Evolutionary conservation across 192 early-diverging fungal species (phyloP), one percentile per base, ranked within the genome.

Genomic region (Linnemannia schmuckeri): DNA sequence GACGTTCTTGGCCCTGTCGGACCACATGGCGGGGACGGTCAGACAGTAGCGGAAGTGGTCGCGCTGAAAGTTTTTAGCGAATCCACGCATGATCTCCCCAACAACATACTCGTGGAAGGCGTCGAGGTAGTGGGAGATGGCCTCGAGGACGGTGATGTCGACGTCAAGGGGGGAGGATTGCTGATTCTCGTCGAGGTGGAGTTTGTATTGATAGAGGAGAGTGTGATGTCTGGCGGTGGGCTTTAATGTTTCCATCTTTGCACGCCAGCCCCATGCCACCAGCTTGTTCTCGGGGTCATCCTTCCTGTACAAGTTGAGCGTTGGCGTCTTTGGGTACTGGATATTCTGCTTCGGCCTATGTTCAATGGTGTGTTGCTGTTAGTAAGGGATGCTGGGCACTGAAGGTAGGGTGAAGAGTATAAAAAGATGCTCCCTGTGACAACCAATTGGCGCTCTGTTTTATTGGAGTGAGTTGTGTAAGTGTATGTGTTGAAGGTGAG

Each of bases 251-350:
- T 77, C 72, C 77, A 78, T 81, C 71, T 85, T 85, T 38, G 89
- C 89, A 18, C 82, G 75, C 72, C 88, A 80, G 15, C 89, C 89
- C 89, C 89, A 90, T 33, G 87, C 89, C 8, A 90, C 79, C 20
- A 88, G 37, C 70, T 88, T 88, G 71, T 82, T 88, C 42, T 82
- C 81, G 57, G 81, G 81, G 40, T 84, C 85, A 63, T 82, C 88
- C 18, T 90, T 88, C 69, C 78, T 77, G 81, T 90, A 90, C 49
- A 90, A 76, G 55, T 82, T 81, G 47, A 90, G 76, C 24, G 89
- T 90, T 22, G 89, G 89, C 27, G 88, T 89, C 66, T 90, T 90
- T 68, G 88, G 88, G 80, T 90, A 90, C 63, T 82, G 81, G 61
- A 82, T 82, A 42, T 77, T 79, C 54, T 88, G 86, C 52, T 79